Percentiles rank a stretch among this genome's conserved stretches.
These are phyloP conservation scores for Yamadazyma epiphylla DNA, from an alignment of 1,139 yeast genomes.

Conservation along the genomic window DNA sequence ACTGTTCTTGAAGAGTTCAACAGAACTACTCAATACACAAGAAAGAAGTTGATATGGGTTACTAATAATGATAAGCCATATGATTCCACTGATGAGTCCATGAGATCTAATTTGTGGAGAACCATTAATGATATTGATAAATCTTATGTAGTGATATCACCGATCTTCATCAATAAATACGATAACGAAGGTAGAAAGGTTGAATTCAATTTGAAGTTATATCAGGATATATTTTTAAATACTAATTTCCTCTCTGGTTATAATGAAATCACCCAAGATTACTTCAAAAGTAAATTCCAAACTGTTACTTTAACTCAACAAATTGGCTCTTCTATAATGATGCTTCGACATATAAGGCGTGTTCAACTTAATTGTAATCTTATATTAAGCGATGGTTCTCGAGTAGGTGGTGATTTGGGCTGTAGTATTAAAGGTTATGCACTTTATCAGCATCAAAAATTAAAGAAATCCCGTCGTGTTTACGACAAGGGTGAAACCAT, in stretches of 20 bases:
- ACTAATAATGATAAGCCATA: slow-evolving; percentile 41
- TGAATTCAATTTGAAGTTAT: slow-evolving; percentile 49
- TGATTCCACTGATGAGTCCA: slow-evolving; percentile 13
- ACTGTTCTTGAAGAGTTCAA: slow-evolving; percentile 34
- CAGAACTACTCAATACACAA: slow-evolving; percentile 25
- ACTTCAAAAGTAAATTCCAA: slow-evolving; percentile 8
- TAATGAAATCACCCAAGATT: slow-evolving; percentile 3
- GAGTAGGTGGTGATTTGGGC: slow-evolving; percentile 40
- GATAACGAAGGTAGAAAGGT: slow-evolving; percentile 6
- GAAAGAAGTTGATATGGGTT: slow-evolving; percentile 38
- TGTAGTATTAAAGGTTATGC: slow-evolving; percentile 73
- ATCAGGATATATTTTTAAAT: slow-evolving; percentile 52
- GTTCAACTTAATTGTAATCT: slow-evolving; percentile 60
- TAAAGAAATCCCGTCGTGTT: slow-evolving; percentile 34
- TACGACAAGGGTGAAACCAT: slow-evolving; percentile 51
- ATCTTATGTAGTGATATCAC: slow-evolving; percentile 50
- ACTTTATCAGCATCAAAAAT: slow-evolving; percentile 52
- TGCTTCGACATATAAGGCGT: slow-evolving; percentile 60
- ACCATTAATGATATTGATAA: slow-evolving; percentile 59
- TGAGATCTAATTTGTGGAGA: slow-evolving; percentile 46
- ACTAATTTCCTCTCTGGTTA: slow-evolving; percentile 32
- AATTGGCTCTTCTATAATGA: slow-evolving; percentile 26
- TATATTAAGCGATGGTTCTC: slow-evolving; percentile 35
- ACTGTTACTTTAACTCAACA: not conserved
- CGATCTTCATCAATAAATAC: slow-evolving; percentile 52